Conservation (phyloP, 2,329 filamentous ascomycete genomes). For the Rutstroemia sp. region DNA sequence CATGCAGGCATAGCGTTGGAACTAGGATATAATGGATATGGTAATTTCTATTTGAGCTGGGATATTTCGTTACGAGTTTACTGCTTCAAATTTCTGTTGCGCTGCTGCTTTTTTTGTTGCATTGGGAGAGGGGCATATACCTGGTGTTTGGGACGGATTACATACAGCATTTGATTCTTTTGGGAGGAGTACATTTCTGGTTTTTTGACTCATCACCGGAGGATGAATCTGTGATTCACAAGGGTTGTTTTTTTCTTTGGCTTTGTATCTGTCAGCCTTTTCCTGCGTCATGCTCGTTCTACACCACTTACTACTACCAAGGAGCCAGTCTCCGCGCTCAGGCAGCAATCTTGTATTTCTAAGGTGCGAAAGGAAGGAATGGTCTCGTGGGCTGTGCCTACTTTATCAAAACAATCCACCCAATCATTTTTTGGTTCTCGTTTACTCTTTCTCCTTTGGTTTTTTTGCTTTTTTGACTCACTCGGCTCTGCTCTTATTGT, state of each 20-base stretch:
- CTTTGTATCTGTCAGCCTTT: constrained; percentile 3
- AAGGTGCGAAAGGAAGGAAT: constrained; percentile 4
- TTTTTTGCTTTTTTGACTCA: not conserved
- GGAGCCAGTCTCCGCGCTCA: constrained; percentile 25
- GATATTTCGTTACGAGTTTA: constrained; percentile 4
- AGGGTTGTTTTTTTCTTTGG: constrained; percentile 2
- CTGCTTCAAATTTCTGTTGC: constrained; percentile 11
- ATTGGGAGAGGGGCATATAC: constrained; percentile 29
- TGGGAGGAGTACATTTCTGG: constrained; percentile 5
- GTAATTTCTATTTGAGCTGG: constrained; percentile 14
- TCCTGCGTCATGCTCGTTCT: constrained; percentile 2
- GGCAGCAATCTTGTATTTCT: constrained; percentile 20
- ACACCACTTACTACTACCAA: not conserved
- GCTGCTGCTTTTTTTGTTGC: constrained; percentile 14
- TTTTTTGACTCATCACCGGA: constrained; percentile 8
- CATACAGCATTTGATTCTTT: constrained; percentile 6
- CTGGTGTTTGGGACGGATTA: constrained; percentile 24
- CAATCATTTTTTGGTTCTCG: too few relatives aligned
- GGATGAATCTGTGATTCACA: constrained; percentile 22
- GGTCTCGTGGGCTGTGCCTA: constrained; percentile 3
- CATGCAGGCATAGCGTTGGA: constrained; percentile 23
- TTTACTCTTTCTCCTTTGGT: too few relatives aligned
- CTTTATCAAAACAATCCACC: not conserved
- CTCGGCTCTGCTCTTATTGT: not conserved
- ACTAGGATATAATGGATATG: constrained; percentile 20